Evolutionary conservation across 495 filamentous ascomycete species (phyloP), one percentile per base, ranked within the genome.

Genomic region (Parachaetomium inaequale): DNA sequence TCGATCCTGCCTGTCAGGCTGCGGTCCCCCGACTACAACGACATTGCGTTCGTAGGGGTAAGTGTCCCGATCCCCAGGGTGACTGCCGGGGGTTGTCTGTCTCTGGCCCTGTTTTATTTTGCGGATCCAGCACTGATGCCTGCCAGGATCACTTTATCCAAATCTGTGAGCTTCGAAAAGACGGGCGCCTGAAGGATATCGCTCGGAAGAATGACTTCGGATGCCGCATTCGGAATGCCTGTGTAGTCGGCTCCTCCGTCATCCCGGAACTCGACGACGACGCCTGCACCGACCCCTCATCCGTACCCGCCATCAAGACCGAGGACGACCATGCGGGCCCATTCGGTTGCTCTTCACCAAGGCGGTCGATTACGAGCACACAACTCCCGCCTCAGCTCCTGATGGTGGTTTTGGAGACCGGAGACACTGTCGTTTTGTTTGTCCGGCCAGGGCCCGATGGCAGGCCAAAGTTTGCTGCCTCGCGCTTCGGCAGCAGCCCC

Each of bases 21-120:
- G 54, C 80, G 92, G 46, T 84, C 84, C 59, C 75, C 78, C 51
- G 70, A 81, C 10, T 81, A 85, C 58, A 93, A 96, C 57, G 93
- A 98, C 79, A 89, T 97, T 63, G 87, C 92, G n/a, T 92, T 97
- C 63, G 82, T 98, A 50, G 86, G 89, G 40, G 89, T 92, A 73
- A 72, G 87, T 63, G 47, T 45, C 29, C 42, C 26, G 28, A 29
- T 64, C n/a, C 43, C 23, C 31, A 31, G 2, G 15, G 11, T 34
- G 6, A 5, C 11, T 11, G 32, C 32, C 11, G 5, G 11, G 32
- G 32, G 32, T 11, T 19, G 2, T 23, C 19, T 10, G 4, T 6
- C 36, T 1, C 36, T 17, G 8, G 5, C 23, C 12, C 14, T 14
- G 25, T 29, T 14, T 21, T 26, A 21, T 11, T 29, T 2, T 17